Percentiles rank a stretch among this genome's conserved stretches.
phyloP scores from a whole-genome alignment of 371 early-diverging fungal genomes.

The Apophysomyces ossiformis region DNA sequence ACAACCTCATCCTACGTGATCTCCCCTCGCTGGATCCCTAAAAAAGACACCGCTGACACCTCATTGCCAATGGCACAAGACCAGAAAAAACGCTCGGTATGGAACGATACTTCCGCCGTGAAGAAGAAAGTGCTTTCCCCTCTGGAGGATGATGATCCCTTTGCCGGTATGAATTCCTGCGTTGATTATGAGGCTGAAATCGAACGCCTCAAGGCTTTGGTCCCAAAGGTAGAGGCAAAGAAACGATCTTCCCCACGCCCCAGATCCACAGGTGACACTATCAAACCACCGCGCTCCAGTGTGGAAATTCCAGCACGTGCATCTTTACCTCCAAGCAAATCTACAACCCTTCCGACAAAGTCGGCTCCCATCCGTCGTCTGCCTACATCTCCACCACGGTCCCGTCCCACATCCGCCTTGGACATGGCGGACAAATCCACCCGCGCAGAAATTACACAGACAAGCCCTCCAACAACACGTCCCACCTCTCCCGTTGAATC shows the following conservation, averaged over 20 bases:
- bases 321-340: slow-evolving; percentile 7
- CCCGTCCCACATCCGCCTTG: slow-evolving; percentile 3
- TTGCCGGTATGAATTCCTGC: slow-evolving; percentile 53
- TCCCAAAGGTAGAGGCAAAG: slow-evolving; percentile 39
- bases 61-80: slow-evolving; percentile 22
- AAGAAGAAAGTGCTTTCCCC: slow-evolving; percentile 18
- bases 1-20: slow-evolving; percentile 24
- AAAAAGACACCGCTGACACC: slow-evolving; percentile 20
- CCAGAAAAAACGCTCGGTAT: slow-evolving; percentile 29
- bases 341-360: background rate
- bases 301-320: slow-evolving; percentile 1
- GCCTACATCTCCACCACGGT: slow-evolving; percentile 7
- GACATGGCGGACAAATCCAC: slow-evolving; percentile 10
- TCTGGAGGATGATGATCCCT: slow-evolving; percentile 35
- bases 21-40: slow-evolving; percentile 28
- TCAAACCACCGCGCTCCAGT: background rate
- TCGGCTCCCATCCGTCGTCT: background rate
- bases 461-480: slow-evolving; percentile 1
- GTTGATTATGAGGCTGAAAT: slow-evolving; percentile 51
- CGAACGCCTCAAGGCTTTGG: slow-evolving; percentile 48
- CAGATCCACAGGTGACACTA: slow-evolving; percentile 20
- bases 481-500: slow-evolving; percentile 1
- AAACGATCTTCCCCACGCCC: slow-evolving; percentile 23
- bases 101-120: slow-evolving; percentile 20
- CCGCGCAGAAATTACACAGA: slow-evolving; percentile 6